Percentiles rank a stretch among this genome's conserved stretches.
phyloP scores from a whole-genome alignment of 495 filamentous ascomycete genomes.

The Penicillium tannophilum region DNA sequence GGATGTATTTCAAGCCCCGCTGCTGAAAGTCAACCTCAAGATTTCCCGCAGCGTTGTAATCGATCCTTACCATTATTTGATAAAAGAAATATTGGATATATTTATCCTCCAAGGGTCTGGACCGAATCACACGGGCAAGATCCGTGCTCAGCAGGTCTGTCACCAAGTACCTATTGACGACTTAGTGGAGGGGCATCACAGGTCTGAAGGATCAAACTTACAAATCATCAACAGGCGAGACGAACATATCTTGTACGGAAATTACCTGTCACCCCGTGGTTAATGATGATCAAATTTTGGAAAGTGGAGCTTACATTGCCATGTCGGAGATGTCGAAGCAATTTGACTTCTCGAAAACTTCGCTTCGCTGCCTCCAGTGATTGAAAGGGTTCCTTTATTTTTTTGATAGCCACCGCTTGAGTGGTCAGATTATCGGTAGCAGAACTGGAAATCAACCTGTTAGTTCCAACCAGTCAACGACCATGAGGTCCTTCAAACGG shows the following conservation, averaged over 20 bases:
- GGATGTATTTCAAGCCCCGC: slow-evolving; percentile 14
- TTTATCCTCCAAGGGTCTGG: background rate
- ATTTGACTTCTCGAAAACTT: slow-evolving; percentile 5
- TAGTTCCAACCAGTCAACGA: background rate
- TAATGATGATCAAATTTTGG: background rate
- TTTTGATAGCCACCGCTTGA: slow-evolving; percentile 5
- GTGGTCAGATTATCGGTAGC: background rate
- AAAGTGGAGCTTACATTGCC: slow-evolving; percentile 4
- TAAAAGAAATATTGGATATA: slow-evolving; percentile 10
- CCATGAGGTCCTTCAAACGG: background rate
- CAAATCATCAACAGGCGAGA: slow-evolving; percentile 8
- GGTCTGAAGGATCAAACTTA: background rate
- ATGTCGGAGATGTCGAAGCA: slow-evolving; percentile 6
- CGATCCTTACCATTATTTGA: slow-evolving; percentile 6
- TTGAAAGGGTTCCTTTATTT: background rate
- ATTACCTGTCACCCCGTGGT: background rate
- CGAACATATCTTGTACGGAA: slow-evolving; percentile 7
- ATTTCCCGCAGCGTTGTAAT: background rate
- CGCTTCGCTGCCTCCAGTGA: background rate
- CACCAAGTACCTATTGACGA: background rate
- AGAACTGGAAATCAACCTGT: background rate
- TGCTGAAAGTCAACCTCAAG: background rate
- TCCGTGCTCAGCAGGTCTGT: slow-evolving; percentile 7
- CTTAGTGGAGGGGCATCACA: background rate
- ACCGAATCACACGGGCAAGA: slow-evolving; percentile 3